These are phyloP conservation scores for Solanum bukasovii DNA, from an alignment of 257 asterid species.

Conservation along the genomic window DNA sequence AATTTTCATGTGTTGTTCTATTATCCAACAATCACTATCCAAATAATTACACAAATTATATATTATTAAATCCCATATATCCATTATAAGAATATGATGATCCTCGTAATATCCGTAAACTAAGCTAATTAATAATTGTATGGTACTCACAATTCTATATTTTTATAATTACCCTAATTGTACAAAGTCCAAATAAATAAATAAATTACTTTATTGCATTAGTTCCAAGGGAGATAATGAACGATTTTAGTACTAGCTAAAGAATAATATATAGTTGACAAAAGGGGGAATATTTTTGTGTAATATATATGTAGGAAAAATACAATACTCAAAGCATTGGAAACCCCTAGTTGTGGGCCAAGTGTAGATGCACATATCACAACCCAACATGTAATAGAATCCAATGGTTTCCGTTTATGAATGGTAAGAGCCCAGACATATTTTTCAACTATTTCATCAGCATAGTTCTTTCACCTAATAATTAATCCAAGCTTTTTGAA, in stretches of 20 bases:
- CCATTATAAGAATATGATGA: background rate
- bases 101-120: background rate
- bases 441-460: background rate
- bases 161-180: background rate
- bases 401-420: background rate
- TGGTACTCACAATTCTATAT: background rate
- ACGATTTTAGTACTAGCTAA: background rate
- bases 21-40: background rate
- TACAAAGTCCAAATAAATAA: background rate
- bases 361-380: background rate
- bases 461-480: background rate
- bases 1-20: background rate
- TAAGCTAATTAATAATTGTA: background rate
- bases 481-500: background rate
- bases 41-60: background rate
- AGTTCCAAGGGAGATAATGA: background rate
- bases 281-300: background rate
- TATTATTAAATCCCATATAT: background rate
- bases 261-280: background rate
- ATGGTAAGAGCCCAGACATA: background rate
- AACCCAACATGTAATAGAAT: background rate
- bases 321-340: background rate
- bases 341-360: background rate
- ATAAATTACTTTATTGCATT: background rate
- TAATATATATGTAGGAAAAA: background rate